Evolutionary conservation across 352 stramenopile species (phyloP), one percentile per base, ranked within the genome.

Genomic region (Phytophthora pisi): DNA sequence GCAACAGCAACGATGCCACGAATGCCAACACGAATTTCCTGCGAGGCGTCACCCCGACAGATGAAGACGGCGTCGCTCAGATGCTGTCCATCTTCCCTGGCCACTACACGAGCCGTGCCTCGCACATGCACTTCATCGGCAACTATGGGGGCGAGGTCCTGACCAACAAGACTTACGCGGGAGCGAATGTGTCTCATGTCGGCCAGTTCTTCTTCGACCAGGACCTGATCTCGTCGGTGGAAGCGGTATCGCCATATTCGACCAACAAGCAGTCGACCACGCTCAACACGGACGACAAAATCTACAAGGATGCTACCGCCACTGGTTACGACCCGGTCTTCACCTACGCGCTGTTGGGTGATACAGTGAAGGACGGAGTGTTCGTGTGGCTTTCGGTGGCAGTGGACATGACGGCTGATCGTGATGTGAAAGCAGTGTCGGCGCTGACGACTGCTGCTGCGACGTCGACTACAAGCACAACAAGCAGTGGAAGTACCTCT

Each of bases 171-270:
- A 75, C 68, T 1, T 75, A 75, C 47, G 60, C 62, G 13, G 68
- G 68, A 20, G 49, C 52, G 1, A 68, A 55, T 18, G 56, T 68
- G 2, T 50, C 63, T 0, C 68, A 72, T n/a, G 68, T 75, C 11
- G 62, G 62, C 23, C 68, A 75, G 47, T 67, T 72, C 47, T 75
- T 68, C 57, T 72, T 75, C 36, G 62, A 75, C 47, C 62, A 75
- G 38, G 51, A 62, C 11, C 52, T 75, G 10, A 70, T 72, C 28
- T 61, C 63, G 18, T 40, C 38, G 5, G 68, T 72, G 23, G 53
- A 58, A 2, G 36, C 8, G 23, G 52, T 64, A 8, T 15, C 42
- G 0, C 51, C 50, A 2, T 75, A 75, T 36, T 62, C 49, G 38
- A 65, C 61, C 1, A 70, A 72, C 42, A 72, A 28, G 2, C 42